Conservation (phyloP, 148 eudicot species). For the Rhododendron molle region DNA sequence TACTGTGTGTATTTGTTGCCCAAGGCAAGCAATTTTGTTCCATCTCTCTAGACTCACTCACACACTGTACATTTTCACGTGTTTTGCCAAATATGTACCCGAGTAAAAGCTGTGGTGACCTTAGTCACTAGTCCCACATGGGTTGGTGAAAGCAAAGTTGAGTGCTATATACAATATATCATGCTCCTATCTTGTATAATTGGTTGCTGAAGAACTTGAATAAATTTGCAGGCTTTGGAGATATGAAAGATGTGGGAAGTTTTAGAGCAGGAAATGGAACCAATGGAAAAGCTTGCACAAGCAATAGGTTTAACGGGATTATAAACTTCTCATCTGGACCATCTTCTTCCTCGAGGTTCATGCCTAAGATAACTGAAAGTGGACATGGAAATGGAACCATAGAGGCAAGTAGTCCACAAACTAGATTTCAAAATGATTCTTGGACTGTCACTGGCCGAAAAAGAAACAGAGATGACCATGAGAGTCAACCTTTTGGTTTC, state of each 20-base stretch:
- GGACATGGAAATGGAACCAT: constrained; percentile 9
- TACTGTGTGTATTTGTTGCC: too few relatives aligned
- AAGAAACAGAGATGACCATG: constrained; percentile 34
- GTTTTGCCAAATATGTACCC: too few relatives aligned
- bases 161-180: not conserved
- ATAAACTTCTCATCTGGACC: constrained; percentile 27
- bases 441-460: constrained; percentile 35
- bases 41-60: too few relatives aligned
- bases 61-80: too few relatives aligned
- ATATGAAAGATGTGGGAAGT: constrained; percentile 27
- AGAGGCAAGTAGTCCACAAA: constrained; percentile 15
- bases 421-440: constrained; percentile 16
- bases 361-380: constrained; percentile 40
- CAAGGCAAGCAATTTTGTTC: too few relatives aligned
- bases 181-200: not conserved
- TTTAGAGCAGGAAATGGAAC: constrained; percentile 20
- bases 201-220: not conserved
- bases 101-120: too few relatives aligned
- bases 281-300: constrained; percentile 20
- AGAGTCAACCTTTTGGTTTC: constrained; percentile 22
- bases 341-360: constrained; percentile 26
- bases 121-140: too few relatives aligned
- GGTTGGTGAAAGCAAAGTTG: too few relatives aligned
- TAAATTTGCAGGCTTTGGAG: constrained; percentile 27
- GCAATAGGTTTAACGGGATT: constrained; percentile 26